Evolutionary conservation across 116 monocot species (phyloP), one percentile per base, ranked within the genome.

Genomic region (Cymodocea nodosa): DNA sequence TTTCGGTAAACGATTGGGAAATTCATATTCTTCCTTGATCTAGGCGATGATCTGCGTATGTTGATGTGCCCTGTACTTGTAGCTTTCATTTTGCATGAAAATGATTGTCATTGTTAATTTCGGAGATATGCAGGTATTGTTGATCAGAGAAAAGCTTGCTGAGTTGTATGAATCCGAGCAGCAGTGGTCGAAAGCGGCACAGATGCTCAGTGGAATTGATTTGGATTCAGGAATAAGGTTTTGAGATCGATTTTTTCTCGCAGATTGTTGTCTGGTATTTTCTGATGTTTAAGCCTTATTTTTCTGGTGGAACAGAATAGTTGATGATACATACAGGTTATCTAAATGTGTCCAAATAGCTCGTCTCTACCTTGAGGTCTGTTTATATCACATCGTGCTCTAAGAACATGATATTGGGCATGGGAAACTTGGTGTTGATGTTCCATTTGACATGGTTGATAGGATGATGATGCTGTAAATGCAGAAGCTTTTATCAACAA

Each of bases 321-420:
- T 85, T 68, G 97, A 97, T 77, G 91, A 97, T 14, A 71, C 91
- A 40, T 86, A 91, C 70, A 97, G 87, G 71, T 80, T 97, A 34
- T 85, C 97, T 23, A 97, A 97, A 69, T 97, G 97, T 80, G 88
- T 97, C 39, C 85, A 91, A 58, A 91, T 97, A 85, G 91, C 97
- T 73, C 82, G 88, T 22, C 91, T 97, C 30, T 97, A 97, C 80
- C 84, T 97, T 60, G 97, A 91, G 91, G 97, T 97, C 69, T 64
- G 69, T 67, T 23, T 11, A 25, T 36, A 7, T 24, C n/a, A 35
- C 18, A 8, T 66, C 25, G 53, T 17, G 14, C 35, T 35, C 17
- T n/a, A 52, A 15, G 15, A 24, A 51, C n/a, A 34, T 54, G 17
- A 66, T 12, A 1, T 3, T 40, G 50, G n/a, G 18, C 8, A 64